These are phyloP conservation scores for Aspergillus ustus DNA, from an alignment of 2,329 filamentous ascomycete species.

Conservation along the genomic window DNA sequence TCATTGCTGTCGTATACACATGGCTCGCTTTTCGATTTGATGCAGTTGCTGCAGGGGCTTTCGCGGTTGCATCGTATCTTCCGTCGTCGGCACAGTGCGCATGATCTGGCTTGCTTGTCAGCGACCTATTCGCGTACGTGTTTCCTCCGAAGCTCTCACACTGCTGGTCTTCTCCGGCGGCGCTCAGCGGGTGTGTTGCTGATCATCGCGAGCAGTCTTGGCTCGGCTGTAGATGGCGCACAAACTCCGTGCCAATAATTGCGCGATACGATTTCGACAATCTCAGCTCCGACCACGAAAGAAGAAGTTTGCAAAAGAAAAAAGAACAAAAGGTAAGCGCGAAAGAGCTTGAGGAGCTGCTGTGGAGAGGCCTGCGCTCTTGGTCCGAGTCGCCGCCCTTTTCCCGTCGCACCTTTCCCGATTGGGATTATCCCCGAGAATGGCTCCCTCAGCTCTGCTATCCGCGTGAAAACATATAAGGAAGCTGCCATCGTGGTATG, in stretches of 20 bases:
- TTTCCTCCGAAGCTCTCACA: too few species aligned
- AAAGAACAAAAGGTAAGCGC: background rate
- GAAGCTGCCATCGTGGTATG: background rate
- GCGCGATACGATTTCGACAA: background rate
- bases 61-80: conserved; percentile 67
- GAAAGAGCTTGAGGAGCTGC: conserved; percentile 7
- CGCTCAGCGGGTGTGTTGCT: conserved; percentile 30
- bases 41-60: conserved; percentile 63
- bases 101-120: conserved; percentile 48
- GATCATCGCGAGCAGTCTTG: conserved; percentile 20
- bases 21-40: conserved; percentile 43
- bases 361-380: conserved; percentile 23
- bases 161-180: too few species aligned
- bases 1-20: conserved; percentile 22
- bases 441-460: background rate
- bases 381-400: conserved; percentile 30
- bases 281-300: background rate
- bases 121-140: background rate
- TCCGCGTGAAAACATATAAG: background rate
- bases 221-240: background rate
- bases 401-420: conserved; percentile 26
- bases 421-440: conserved; percentile 8
- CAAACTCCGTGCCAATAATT: background rate
- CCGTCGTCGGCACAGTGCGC: conserved; percentile 61
- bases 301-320: background rate